Base-by-base conservation (phyloP, 1,284 basidiomycete genomes). In the Mycena sp. region DNA sequence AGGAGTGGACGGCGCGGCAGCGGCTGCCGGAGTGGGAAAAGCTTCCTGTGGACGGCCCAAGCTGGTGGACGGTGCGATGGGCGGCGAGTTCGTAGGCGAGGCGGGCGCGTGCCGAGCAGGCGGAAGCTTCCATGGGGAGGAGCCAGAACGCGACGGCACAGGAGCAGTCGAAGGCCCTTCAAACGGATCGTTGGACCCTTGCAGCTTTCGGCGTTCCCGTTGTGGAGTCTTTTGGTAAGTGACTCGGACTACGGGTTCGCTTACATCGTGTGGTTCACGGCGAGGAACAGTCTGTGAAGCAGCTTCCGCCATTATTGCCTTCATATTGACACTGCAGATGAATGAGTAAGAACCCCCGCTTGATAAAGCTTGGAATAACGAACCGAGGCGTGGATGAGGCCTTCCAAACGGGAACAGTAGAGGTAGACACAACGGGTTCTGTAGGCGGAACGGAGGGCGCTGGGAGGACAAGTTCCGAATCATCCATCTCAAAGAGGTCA, bases 291-390 rank as follows among this genome's bases (percentile, higher is more conserved):
- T 62, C 5, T 38, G 46, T 2, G 64, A 72, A 14, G 89, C 88
- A 0, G 90, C 89, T 79, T 96, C 94, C 0, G 93, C 95, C 89
- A 98, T 96, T 73, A 98, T 91, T 25, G 89, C 85, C 75, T 94
- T 92, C 85, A 98, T 91, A 78, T 97, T 95, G 11, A 91, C 88
- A 38, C 93, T 95, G 74, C 67, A n/a, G 22, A 50, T 52, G 30
- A 70, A 71, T 65, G 59, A 46, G 48, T 65, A 60, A 61, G n/a
- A 41, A 14, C 9, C 30, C 25, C 13, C 30, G n/a, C 62, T 20
- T 70, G 37, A 25, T 38, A 57, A 64, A 30, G 34, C 54, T 54
- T 67, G 10, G 46, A 64, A 75, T 25, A 52, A 34, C 70, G 44
- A 69, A 84, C 88, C 76, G 81, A 68, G 83, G 84, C 5, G 75